Percentiles rank a stretch among this genome's conserved stretches.
These are phyloP conservation scores for Colletotrichum endophyticum DNA, from an alignment of 2,329 filamentous ascomycete genomes.

Conservation along the genomic window DNA sequence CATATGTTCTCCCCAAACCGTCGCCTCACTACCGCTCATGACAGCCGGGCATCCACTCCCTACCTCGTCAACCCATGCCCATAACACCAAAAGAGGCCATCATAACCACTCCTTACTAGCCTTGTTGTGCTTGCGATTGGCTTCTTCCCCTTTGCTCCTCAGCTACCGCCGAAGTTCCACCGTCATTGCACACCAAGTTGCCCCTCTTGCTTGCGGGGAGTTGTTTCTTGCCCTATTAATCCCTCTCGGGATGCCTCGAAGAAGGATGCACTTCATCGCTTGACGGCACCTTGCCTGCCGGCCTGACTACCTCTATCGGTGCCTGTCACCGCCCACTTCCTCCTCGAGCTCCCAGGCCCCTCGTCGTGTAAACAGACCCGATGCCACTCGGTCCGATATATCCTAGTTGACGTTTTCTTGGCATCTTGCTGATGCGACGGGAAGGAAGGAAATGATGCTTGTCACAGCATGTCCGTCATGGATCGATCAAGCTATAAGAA, in stretches of 20 bases:
- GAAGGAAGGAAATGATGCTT: not conserved
- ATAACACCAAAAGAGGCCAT: conserved; percentile 4
- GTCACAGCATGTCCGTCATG: not conserved
- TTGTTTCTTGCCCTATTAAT: not conserved
- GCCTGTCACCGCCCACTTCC: not conserved
- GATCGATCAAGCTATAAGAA: not conserved
- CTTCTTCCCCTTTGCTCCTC: not conserved
- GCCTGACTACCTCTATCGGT: not conserved
- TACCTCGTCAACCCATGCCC: not conserved
- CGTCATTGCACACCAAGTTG: not conserved
- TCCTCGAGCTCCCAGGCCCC: not conserved
- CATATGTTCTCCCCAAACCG: not conserved
- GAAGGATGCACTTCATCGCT: not conserved
- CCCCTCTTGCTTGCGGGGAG: not conserved
- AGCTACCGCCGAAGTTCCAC: not conserved
- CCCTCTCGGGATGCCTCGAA: not conserved
- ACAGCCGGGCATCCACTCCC: conserved; percentile 9
- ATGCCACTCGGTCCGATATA: not conserved
- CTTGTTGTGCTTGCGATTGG: not conserved
- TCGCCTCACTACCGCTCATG: not conserved
- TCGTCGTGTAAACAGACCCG: not conserved
- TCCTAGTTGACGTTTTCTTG: not conserved
- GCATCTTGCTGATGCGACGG: not conserved
- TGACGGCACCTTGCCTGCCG: not conserved
- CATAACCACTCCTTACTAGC: not conserved